A percentile compares a stretch with the other conserved stretches of the same genome.
phyloP scores from a whole-genome alignment of 352 stramenopile species.

The Phytophthora europaea region DNA sequence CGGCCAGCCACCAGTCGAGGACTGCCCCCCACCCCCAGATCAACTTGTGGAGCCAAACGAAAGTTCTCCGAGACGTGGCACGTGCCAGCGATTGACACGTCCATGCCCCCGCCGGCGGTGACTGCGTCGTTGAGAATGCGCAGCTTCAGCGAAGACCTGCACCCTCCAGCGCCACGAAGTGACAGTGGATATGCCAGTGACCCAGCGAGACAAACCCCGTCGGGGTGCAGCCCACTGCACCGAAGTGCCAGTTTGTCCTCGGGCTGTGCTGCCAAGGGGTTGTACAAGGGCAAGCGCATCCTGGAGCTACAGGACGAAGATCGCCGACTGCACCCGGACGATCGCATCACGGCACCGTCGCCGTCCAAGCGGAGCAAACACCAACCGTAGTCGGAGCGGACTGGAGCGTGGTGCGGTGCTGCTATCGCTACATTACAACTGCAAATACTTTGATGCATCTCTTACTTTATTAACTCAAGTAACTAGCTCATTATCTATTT shows the following conservation, averaged over 20 bases:
- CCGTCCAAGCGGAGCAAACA: conserved; percentile 69
- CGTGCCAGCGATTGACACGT: conserved; percentile 37
- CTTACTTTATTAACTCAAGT: conserved; percentile 35
- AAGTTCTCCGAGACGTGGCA: conserved; percentile 41
- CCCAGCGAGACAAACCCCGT: conserved; percentile 19
- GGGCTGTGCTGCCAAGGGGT: conserved; percentile 37
- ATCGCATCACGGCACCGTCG: conserved; percentile 50
- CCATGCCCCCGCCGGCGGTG: conserved; percentile 18
- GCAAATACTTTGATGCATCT: conserved; percentile 35
- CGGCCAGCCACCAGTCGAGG: conserved; percentile 29
- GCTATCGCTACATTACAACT: conserved; percentile 25
- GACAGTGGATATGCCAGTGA: conserved; percentile 52
- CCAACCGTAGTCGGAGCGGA: conserved; percentile 27
- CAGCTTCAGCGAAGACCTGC: conserved; percentile 55
- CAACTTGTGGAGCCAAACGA: conserved; percentile 32
- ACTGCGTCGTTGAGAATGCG: conserved; percentile 35
- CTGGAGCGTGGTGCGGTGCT: conserved; percentile 5
- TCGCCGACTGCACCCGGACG: conserved; percentile 65
- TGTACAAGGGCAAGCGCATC: conserved; percentile 80
- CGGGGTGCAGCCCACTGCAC: conserved; percentile 33
- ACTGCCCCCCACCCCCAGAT: conserved; percentile 33
- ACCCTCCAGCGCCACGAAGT: conserved; percentile 22
- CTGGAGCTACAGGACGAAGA: conserved; percentile 84
- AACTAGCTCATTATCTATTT: conserved; percentile 34
- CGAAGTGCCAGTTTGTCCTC: conserved; percentile 53